These are phyloP conservation scores for Parascedosporium putredinis DNA, from an alignment of 2,329 filamentous ascomycete species.

Conservation along the genomic window DNA sequence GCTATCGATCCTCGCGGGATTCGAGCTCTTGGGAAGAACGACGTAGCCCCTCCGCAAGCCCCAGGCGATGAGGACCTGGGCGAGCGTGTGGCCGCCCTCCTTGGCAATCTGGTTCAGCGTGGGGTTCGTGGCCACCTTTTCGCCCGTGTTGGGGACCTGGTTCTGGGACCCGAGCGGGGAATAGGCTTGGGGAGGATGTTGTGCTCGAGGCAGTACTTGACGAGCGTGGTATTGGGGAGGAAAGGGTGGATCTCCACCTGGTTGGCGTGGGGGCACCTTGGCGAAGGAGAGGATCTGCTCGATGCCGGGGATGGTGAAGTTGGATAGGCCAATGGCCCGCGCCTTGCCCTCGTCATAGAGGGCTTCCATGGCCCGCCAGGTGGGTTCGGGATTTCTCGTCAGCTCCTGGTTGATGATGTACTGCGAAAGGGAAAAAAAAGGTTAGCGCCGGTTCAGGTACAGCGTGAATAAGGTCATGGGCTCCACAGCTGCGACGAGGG, in stretches of 20 bases:
- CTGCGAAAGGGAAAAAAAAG: background rate
- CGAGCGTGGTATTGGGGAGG: slow-evolving; percentile 35
- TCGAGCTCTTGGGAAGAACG: slow-evolving; percentile 61
- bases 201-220: slow-evolving; percentile 29
- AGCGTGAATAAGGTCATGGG: slow-evolving; percentile 5
- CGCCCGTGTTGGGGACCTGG: slow-evolving; percentile 27
- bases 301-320: slow-evolving; percentile 44
- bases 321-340: slow-evolving; percentile 47
- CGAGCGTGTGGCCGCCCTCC: slow-evolving; percentile 38
- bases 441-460: slow-evolving; percentile 15
- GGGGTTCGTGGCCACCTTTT: slow-evolving; percentile 31
- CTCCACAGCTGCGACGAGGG: background rate
- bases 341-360: slow-evolving; percentile 43
- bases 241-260: slow-evolving; percentile 40
- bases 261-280: slow-evolving; percentile 37
- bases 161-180: slow-evolving; percentile 42
- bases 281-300: slow-evolving; percentile 38
- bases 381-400: slow-evolving; percentile 26
- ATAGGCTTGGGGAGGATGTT: slow-evolving; percentile 26
- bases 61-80: slow-evolving; percentile 45
- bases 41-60: slow-evolving; percentile 55
- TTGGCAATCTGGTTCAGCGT: slow-evolving; percentile 42
- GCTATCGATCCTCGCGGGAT: slow-evolving; percentile 53
- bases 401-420: slow-evolving; percentile 7
- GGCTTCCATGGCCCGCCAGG: slow-evolving; percentile 52